Percentiles rank a stretch among this genome's conserved stretches.
Evolutionary conservation across 495 filamentous ascomycete species (phyloP).

Genomic region (Sphaerosporella brunnea): DNA sequence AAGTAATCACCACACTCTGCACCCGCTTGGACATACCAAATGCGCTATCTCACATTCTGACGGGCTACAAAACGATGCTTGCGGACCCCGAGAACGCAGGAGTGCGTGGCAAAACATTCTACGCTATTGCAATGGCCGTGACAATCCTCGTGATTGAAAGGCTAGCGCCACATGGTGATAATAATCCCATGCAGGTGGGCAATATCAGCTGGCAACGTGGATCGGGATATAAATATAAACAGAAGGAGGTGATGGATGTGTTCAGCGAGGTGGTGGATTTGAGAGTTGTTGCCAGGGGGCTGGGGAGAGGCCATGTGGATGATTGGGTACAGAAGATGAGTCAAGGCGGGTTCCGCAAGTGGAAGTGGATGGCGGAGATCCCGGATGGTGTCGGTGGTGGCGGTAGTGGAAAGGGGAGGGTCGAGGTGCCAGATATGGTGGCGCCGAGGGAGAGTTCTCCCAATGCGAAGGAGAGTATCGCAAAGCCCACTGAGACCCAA

Average conservation of each 20-base stretch:
- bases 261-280: background rate
- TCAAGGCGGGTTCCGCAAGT: slow-evolving; percentile 14
- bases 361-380: slow-evolving; percentile 12
- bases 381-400: slow-evolving; percentile 16
- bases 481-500: background rate
- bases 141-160: slow-evolving; percentile 18
- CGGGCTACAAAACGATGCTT: slow-evolving; percentile 42
- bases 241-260: slow-evolving; percentile 19
- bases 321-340: slow-evolving; percentile 22
- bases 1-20: slow-evolving; percentile 25
- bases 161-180: slow-evolving; percentile 13
- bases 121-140: slow-evolving; percentile 15
- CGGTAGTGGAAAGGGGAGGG: slow-evolving; percentile 12
- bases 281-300: background rate
- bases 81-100: background rate
- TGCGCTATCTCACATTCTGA: slow-evolving; percentile 40
- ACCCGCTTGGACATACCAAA: slow-evolving; percentile 34
- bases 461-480: too few species aligned
- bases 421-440: background rate
- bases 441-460: background rate
- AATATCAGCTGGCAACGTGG: slow-evolving; percentile 17
- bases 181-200: slow-evolving; percentile 12
- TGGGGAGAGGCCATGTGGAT: slow-evolving; percentile 1
- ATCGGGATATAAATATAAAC: slow-evolving; percentile 20
- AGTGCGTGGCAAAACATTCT: background rate